Evolutionary conservation across 2,329 filamentous ascomycete genomes (phyloP).

Genomic region (Fusarium verticillioides): DNA sequence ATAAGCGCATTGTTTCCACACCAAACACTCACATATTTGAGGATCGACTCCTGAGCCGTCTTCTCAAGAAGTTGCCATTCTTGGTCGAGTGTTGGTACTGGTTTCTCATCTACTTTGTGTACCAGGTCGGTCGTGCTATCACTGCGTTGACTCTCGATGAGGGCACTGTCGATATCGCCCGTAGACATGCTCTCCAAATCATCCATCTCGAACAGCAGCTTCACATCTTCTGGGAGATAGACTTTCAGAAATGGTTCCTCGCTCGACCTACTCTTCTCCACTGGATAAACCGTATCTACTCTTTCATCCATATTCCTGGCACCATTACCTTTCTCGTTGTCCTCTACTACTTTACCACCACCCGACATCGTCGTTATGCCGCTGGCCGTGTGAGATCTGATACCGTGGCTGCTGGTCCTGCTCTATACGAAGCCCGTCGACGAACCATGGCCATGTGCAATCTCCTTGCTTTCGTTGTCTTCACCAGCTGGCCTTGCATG

Average conservation of each 20-base stretch:
- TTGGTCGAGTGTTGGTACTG: slow-evolving; percentile 82
- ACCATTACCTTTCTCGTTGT: slow-evolving; percentile 74
- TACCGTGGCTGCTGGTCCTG: slow-evolving; percentile 53
- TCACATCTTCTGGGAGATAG: slow-evolving; percentile 72
- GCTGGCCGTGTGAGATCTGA: slow-evolving; percentile 45
- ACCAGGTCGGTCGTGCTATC: slow-evolving; percentile 78
- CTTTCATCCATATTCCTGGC: slow-evolving; percentile 81
- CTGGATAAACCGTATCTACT: slow-evolving; percentile 79
- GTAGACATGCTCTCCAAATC: slow-evolving; percentile 74
- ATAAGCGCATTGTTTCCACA: slow-evolving; percentile 46
- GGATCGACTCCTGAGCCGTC: slow-evolving; percentile 53
- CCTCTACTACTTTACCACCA: slow-evolving; percentile 77
- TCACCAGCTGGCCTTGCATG: slow-evolving; percentile 73
- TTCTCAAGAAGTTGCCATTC: slow-evolving; percentile 76
- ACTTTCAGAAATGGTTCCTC: slow-evolving; percentile 66
- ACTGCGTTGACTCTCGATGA: slow-evolving; percentile 75
- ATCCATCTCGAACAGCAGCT: slow-evolving; percentile 73
- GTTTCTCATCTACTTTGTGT: slow-evolving; percentile 82
- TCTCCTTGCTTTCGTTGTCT: slow-evolving; percentile 68
- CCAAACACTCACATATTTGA: slow-evolving; percentile 50
- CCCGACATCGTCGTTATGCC: slow-evolving; percentile 59
- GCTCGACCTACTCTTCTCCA: slow-evolving; percentile 66
- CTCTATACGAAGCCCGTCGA: slow-evolving; percentile 65
- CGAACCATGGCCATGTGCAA: slow-evolving; percentile 72
- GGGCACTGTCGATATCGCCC: slow-evolving; percentile 74